These are phyloP conservation scores for Heterobasidion occidentale DNA, from an alignment of 1,284 basidiomycete genomes.

Conservation along the genomic window DNA sequence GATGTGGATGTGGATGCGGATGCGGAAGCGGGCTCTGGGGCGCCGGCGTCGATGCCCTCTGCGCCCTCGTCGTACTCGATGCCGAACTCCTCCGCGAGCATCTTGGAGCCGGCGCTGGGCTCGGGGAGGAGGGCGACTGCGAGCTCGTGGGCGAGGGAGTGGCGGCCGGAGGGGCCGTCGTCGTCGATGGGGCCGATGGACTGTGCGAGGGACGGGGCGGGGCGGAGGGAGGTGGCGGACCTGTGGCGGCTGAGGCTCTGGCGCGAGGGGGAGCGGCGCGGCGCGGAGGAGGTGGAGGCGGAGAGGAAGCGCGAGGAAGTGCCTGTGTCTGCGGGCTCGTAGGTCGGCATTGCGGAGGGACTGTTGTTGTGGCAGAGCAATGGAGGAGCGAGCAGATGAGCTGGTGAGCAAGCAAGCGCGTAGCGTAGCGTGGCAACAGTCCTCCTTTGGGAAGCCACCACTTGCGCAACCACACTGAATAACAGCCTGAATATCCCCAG, in stretches of 20 bases:
- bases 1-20: background rate
- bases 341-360: background rate
- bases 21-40: slow-evolving; percentile 4
- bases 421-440: background rate
- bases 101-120: slow-evolving; percentile 62
- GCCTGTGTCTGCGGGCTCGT: slow-evolving; percentile 2
- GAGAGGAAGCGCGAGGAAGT: slow-evolving; percentile 13
- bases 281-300: slow-evolving; percentile 15
- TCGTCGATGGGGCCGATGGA: slow-evolving; percentile 31
- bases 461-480: no score
- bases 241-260: slow-evolving; percentile 33
- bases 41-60: slow-evolving; percentile 55
- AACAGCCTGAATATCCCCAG: no score
- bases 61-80: slow-evolving; percentile 82
- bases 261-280: slow-evolving; percentile 38
- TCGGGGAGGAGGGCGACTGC: slow-evolving; percentile 79
- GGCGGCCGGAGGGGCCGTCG: slow-evolving; percentile 37
- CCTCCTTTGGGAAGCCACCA: background rate
- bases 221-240: slow-evolving; percentile 36
- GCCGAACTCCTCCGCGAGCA: slow-evolving; percentile 77
- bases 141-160: slow-evolving; percentile 76
- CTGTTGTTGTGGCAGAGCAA: background rate
- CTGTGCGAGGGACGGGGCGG: slow-evolving; percentile 18
- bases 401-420: background rate
- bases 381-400: background rate